These are phyloP conservation scores for Parmales sp. DNA, from an alignment of 108 stramenopile species.

Conservation along the genomic window DNA sequence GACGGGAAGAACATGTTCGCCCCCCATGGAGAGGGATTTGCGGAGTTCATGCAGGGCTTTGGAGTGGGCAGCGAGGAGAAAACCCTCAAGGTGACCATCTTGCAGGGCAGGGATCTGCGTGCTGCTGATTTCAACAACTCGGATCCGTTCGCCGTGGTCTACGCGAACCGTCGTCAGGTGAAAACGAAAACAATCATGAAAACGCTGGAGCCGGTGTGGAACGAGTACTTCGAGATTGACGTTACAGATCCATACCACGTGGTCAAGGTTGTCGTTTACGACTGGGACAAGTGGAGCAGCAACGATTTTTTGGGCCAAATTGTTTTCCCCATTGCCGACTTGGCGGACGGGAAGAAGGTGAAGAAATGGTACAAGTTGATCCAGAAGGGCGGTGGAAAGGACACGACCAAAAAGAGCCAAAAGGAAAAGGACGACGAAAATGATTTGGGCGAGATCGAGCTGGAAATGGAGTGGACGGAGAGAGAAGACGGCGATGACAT, in stretches of 20 bases:
- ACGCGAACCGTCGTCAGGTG: constrained; percentile 15
- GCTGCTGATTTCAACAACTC: constrained; percentile 18
- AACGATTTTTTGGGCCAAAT: constrained; percentile 27
- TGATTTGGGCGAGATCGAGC: constrained; percentile 26
- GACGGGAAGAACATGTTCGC: neutral
- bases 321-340: constrained; percentile 3
- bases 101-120: constrained; percentile 12
- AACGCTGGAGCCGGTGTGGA: constrained; percentile 17
- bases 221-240: constrained; percentile 27
- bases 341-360: constrained; percentile 10
- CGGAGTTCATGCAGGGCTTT: constrained; percentile 25
- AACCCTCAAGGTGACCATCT: constrained; percentile 12
- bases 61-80: constrained; percentile 24
- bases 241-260: constrained; percentile 18
- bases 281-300: constrained; percentile 17
- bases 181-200: constrained; percentile 13
- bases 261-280: constrained; percentile 13
- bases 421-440: constrained; percentile 11
- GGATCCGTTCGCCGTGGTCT: constrained; percentile 21
- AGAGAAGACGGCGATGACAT: constrained; percentile 5
- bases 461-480: constrained; percentile 20
- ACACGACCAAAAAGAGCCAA: neutral
- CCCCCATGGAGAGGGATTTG: constrained; percentile 23
- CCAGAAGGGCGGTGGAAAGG: neutral
- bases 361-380: constrained; percentile 6